phyloP scores from a whole-genome alignment of 2,329 filamentous ascomycete genomes.

The Nemania diffusa region DNA sequence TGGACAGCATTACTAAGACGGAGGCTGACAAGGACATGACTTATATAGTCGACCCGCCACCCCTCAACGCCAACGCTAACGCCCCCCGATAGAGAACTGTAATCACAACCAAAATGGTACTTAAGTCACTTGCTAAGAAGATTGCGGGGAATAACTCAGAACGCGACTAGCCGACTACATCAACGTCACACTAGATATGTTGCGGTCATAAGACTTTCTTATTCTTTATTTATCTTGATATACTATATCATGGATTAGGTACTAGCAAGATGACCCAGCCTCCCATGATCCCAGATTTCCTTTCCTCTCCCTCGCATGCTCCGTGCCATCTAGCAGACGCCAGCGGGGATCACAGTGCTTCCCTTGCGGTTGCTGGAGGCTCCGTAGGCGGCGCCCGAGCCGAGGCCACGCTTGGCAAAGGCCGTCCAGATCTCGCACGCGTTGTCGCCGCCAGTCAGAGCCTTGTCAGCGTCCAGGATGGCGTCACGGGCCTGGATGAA shows the following conservation, averaged over 20 bases:
- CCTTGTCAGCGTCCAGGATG: slow-evolving; percentile 60
- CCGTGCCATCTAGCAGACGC: slow-evolving; percentile 44
- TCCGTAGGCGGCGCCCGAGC: slow-evolving; percentile 47
- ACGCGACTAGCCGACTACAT: no score
- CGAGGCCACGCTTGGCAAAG: slow-evolving; percentile 63
- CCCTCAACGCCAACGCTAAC: no score
- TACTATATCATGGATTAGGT: not conserved
- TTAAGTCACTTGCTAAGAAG: no score
- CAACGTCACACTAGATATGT: no score
- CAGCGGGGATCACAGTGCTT: slow-evolving; percentile 47
- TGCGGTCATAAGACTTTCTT: no score
- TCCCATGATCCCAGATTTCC: not conserved
- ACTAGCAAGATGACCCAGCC: not conserved
- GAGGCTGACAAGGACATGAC: no score
- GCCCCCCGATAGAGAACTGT: no score
- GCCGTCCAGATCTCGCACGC: slow-evolving; percentile 60
- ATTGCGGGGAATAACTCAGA: no score
- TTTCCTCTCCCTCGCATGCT: slow-evolving; percentile 4
- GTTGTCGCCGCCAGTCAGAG: slow-evolving; percentile 60
- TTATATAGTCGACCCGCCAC: no score
- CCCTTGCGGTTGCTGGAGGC: slow-evolving; percentile 38
- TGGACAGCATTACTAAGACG: no score
- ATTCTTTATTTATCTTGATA: not conserved
- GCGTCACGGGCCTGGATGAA: slow-evolving; percentile 60
- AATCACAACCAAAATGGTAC: no score